These are phyloP conservation scores for Trametes polyzona DNA, from an alignment of 1,284 basidiomycete species.

Conservation along the genomic window DNA sequence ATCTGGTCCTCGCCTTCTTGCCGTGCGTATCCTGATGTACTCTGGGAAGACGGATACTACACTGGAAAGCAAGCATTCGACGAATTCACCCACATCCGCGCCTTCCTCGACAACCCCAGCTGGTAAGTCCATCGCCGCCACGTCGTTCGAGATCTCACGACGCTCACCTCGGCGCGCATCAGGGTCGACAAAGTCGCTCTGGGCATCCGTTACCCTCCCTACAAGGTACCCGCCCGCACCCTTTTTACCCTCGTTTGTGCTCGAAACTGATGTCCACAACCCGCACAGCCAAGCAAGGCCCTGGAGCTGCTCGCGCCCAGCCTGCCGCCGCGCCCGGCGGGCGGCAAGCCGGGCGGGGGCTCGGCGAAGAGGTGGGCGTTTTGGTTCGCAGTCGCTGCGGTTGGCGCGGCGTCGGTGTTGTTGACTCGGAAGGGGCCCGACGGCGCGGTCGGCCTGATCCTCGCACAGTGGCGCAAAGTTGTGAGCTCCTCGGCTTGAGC, in stretches of 20 bases:
- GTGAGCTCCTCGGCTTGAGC: background rate
- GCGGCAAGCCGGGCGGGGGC: background rate
- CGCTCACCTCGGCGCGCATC: background rate
- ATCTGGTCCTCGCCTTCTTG: background rate
- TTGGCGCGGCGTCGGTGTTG: constrained; percentile 11
- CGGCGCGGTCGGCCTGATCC: background rate
- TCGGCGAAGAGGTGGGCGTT: constrained; percentile 19
- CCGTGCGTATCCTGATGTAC: too few relatives aligned
- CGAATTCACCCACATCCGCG: constrained; percentile 67
- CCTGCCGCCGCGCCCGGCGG: constrained; percentile 19
- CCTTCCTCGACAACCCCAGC: constrained; percentile 64
- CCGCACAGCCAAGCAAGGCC: background rate
- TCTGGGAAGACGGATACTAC: constrained; percentile 57
- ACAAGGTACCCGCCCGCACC: constrained; percentile 45
- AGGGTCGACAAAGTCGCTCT: constrained; percentile 60
- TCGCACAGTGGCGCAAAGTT: background rate
- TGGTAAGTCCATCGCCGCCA: constrained; percentile 46
- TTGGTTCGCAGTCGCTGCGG: constrained; percentile 18
- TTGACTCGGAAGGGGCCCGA: constrained; percentile 21
- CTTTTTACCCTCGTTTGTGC: too few relatives aligned
- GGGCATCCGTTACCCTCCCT: constrained; percentile 66
- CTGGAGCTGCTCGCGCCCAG: constrained; percentile 4
- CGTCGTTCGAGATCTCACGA: background rate
- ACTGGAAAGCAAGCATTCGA: constrained; percentile 70
- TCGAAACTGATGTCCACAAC: background rate